phyloP scores from a whole-genome alignment of 805 yeast genomes.

The Saturnispora serradocipensis region DNA sequence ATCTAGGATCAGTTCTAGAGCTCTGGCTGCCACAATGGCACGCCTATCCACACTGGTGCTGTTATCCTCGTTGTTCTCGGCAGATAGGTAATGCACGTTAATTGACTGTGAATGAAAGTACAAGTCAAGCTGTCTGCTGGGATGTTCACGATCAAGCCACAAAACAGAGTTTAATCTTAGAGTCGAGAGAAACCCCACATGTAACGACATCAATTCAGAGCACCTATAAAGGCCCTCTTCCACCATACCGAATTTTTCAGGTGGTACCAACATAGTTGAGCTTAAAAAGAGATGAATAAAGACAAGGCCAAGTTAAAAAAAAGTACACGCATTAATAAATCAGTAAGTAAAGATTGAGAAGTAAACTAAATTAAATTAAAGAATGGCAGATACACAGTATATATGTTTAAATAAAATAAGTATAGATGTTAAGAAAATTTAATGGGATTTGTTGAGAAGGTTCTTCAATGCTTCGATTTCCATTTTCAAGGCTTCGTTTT shows the following conservation, averaged over 20 bases:
- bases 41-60: conserved; percentile 19
- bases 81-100: conserved; percentile 36
- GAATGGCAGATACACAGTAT: background rate
- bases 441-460: conserved; percentile 28
- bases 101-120: conserved; percentile 53
- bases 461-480: conserved; percentile 50
- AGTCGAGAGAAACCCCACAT: conserved; percentile 70
- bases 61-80: conserved; percentile 19
- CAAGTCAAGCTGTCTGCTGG: conserved; percentile 59
- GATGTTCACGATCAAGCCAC: conserved; percentile 77
- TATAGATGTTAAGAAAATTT: background rate
- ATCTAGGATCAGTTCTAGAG: conserved; percentile 60
- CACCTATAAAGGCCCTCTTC: conserved; percentile 84
- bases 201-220: conserved; percentile 64
- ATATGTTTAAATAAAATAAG: background rate
- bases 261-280: conserved; percentile 72
- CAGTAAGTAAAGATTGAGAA: background rate
- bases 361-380: background rate
- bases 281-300: background rate
- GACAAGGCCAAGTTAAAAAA: background rate
- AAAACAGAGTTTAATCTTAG: conserved; percentile 59
- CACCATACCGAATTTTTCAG: conserved; percentile 85
- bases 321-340: background rate
- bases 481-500: conserved; percentile 48
- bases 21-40: conserved; percentile 51